These are phyloP conservation scores for Fusarium algeriense DNA, from an alignment of 2,329 filamentous ascomycete genomes.

Conservation along the genomic window DNA sequence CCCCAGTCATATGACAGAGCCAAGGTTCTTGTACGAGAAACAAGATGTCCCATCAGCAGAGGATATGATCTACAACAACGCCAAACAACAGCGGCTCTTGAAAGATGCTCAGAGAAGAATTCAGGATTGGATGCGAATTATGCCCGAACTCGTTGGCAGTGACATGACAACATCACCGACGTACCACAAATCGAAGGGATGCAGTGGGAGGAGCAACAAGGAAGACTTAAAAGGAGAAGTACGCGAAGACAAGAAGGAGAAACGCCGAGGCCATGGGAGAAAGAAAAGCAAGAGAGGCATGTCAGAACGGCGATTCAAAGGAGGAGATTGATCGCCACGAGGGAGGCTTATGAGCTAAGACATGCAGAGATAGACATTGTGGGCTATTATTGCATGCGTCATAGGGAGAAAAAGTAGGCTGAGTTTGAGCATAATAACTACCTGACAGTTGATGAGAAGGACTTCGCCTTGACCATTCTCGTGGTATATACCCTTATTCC, in stretches of 20 bases:
- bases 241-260: constrained; percentile 1
- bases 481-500: neutral
- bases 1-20: neutral
- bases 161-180: neutral
- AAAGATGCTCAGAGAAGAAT: constrained; percentile 29
- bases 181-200: neutral
- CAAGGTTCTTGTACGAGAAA: neutral
- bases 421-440: neutral
- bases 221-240: neutral
- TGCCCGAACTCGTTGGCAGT: constrained; percentile 15
- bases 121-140: constrained; percentile 31
- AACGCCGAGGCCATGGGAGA: neutral
- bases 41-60: constrained; percentile 9
- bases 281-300: constrained; percentile 5
- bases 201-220: neutral
- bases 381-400: neutral
- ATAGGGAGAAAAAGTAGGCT: neutral
- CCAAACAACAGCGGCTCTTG: constrained; percentile 20
- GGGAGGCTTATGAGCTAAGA: neutral
- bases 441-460: neutral
- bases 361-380: neutral
- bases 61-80: constrained; percentile 17
- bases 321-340: neutral
- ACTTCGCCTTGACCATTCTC: neutral
- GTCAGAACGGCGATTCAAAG: constrained; percentile 1